phyloP scores from a whole-genome alignment of 768 basidiomycete species.

The Mycena kentingensis region DNA sequence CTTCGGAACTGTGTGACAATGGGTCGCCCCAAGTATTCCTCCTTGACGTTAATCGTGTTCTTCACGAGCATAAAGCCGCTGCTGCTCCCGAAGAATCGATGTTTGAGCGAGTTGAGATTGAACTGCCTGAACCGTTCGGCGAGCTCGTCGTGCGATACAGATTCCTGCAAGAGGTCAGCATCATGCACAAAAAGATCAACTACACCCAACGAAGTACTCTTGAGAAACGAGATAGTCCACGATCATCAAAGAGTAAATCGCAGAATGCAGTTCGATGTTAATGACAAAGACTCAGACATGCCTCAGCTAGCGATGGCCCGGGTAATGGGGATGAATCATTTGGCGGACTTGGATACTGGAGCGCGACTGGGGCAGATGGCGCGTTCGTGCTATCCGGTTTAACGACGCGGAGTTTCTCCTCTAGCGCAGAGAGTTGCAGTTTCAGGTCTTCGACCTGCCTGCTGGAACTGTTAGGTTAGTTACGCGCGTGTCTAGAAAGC shows the following conservation, averaged over 20 bases:
- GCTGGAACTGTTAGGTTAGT: too few species aligned
- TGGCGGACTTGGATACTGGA: constrained; percentile 15
- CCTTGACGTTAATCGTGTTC: constrained; percentile 44
- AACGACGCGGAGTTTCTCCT: constrained; percentile 43
- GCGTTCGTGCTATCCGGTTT: constrained; percentile 1
- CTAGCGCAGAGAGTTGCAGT: constrained; percentile 45
- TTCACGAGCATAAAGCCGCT: constrained; percentile 47
- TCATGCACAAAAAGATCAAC: too few species aligned
- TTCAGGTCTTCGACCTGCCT: constrained; percentile 47
- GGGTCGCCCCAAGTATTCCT: constrained; percentile 13
- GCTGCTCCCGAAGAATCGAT: constrained; percentile 46
- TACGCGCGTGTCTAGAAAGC: too few species aligned
- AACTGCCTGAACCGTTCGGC: constrained; percentile 35
- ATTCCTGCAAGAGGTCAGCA: constrained; percentile 23
- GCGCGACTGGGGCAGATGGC: constrained; percentile 8
- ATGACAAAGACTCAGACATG: too few species aligned
- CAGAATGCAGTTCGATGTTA: too few species aligned
- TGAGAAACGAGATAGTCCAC: too few species aligned
- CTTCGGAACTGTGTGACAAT: constrained; percentile 7
- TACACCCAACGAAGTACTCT: too few species aligned
- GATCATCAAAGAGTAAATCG: too few species aligned
- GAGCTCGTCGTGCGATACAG: constrained; percentile 36
- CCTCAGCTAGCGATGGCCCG: constrained; percentile 11
- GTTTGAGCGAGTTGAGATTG: constrained; percentile 31
- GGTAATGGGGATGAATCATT: constrained; percentile 5